Evolutionary conservation across 2,329 filamentous ascomycete genomes (phyloP).

Genomic region (Aspergillus ibericus): DNA sequence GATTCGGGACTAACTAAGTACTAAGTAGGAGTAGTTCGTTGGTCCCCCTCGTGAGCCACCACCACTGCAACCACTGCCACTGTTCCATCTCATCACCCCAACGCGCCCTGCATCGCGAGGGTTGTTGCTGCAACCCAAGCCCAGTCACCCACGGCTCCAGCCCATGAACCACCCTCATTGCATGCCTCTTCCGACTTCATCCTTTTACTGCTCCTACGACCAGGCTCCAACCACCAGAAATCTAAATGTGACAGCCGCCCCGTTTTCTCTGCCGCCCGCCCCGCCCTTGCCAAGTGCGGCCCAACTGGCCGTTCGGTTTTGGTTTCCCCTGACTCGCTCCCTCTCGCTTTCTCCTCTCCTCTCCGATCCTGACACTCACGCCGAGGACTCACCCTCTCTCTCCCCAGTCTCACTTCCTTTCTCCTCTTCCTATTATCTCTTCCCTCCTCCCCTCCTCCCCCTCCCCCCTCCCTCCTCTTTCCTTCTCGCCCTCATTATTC

Average conservation of each 20-base stretch:
- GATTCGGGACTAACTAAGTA: too few relatives aligned
- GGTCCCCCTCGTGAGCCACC: too few relatives aligned
- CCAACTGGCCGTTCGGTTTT: conserved; percentile 1
- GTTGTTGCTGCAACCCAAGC: too few relatives aligned
- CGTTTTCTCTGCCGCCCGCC: conserved; percentile 13
- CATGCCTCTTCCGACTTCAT: too few relatives aligned
- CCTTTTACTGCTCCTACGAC: too few relatives aligned
- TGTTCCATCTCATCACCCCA: too few relatives aligned
- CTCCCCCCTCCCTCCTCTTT: background rate
- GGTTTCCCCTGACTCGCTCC: conserved; percentile 9
- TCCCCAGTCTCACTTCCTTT: background rate
- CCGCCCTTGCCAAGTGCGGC: conserved; percentile 17
- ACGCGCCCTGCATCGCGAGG: too few relatives aligned
- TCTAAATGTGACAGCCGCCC: conserved; percentile 9
- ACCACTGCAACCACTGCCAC: too few relatives aligned
- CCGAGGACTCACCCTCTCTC: background rate
- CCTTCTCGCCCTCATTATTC: background rate
- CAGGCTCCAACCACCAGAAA: background rate
- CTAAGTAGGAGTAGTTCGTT: too few relatives aligned
- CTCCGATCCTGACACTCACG: background rate
- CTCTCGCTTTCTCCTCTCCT: background rate
- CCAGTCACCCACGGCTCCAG: too few relatives aligned
- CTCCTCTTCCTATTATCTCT: conserved; percentile 5
- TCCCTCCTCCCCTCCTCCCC: background rate
- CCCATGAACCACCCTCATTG: too few relatives aligned